Conservation (phyloP, 148 eudicot genomes). For the Mesembryanthemum crystallinum region DNA sequence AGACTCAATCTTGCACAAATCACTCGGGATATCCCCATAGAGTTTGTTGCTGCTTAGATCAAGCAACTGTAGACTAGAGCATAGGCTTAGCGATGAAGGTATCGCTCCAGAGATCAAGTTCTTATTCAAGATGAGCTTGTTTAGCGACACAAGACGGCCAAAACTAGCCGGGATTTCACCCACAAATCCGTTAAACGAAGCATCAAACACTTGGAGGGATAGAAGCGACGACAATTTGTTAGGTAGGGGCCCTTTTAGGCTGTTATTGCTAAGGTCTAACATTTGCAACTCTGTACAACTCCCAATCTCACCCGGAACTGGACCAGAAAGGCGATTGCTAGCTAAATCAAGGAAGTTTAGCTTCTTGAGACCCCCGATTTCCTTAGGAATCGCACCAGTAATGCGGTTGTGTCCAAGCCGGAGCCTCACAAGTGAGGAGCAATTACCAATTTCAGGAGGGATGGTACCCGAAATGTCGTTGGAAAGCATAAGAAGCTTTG, state of each 20-base stretch:
- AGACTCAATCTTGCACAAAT: slow-evolving; percentile 53
- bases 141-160: slow-evolving; percentile 56
- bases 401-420: slow-evolving; percentile 50
- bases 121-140: slow-evolving; percentile 50
- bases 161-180: slow-evolving; percentile 63
- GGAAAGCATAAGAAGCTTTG: slow-evolving; percentile 63
- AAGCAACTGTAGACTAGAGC: slow-evolving; percentile 69
- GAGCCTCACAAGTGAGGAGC: slow-evolving; percentile 47
- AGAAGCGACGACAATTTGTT: slow-evolving; percentile 54
- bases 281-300: slow-evolving; percentile 59
- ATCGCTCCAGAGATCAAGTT: slow-evolving; percentile 58
- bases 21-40: slow-evolving; percentile 50
- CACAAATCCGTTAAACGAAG: slow-evolving; percentile 48
- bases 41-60: slow-evolving; percentile 70
- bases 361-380: slow-evolving; percentile 50
- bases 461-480: slow-evolving; percentile 72
- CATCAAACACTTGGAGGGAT: slow-evolving; percentile 60
- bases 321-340: slow-evolving; percentile 51
- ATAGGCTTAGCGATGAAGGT: slow-evolving; percentile 59
- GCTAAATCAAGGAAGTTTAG: slow-evolving; percentile 78
- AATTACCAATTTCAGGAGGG: slow-evolving; percentile 52
- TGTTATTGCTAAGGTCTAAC: slow-evolving; percentile 56
- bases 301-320: slow-evolving; percentile 63
- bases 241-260: slow-evolving; percentile 47
- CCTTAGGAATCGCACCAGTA: slow-evolving; percentile 53